Conservation (phyloP, 352 stramenopile genomes). For the Phytophthora pisi region DNA sequence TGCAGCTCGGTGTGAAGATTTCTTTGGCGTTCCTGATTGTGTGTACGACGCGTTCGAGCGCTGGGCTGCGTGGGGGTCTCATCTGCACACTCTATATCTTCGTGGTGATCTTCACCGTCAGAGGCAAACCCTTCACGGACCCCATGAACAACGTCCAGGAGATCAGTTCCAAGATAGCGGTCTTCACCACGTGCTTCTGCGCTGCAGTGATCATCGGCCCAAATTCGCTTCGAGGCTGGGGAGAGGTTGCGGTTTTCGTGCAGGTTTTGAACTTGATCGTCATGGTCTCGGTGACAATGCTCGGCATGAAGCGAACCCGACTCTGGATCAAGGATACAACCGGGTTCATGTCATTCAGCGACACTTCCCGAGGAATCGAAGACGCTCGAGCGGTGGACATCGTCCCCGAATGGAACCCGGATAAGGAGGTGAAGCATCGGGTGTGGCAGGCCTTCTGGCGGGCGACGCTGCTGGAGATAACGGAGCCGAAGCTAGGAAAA, state of each 20-base stretch:
- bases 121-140: conserved; percentile 42
- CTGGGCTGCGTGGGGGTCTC: conserved; percentile 1
- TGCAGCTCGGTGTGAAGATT: conserved; percentile 1
- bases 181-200: conserved; percentile 34
- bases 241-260: conserved; percentile 34
- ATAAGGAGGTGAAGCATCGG: conserved; percentile 47
- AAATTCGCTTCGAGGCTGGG: conserved; percentile 19
- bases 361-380: conserved; percentile 36
- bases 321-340: conserved; percentile 37
- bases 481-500: conserved; percentile 4
- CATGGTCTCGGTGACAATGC: conserved; percentile 37
- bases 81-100: conserved; percentile 27
- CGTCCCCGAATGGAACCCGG: conserved; percentile 38
- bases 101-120: conserved; percentile 32
- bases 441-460: conserved; percentile 55
- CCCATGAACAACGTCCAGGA: conserved; percentile 51
- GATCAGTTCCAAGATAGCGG: conserved; percentile 39
- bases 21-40: conserved; percentile 4
- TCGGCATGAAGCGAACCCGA: conserved; percentile 33
- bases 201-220: conserved; percentile 17
- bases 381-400: conserved; percentile 26
- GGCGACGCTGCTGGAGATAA: conserved; percentile 25
- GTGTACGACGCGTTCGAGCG: neutral
- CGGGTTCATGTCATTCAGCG: conserved; percentile 42
- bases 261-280: conserved; percentile 42